Conservation (phyloP, 306 rosid genomes). For the Carpinus fangiana region DNA sequence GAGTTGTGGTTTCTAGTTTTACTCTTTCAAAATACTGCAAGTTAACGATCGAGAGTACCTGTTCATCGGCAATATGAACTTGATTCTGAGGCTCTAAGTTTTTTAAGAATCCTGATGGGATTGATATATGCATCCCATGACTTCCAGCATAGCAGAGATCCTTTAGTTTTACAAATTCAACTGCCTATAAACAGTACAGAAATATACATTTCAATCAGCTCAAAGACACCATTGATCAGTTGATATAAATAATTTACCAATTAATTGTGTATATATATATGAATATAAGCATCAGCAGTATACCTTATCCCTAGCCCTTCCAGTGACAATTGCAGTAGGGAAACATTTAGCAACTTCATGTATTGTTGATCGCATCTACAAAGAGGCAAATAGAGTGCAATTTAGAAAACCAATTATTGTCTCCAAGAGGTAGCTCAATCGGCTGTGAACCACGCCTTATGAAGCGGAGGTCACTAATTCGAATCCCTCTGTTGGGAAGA, state of each 20-base stretch:
- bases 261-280: background rate
- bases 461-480: too few species aligned
- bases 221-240: background rate
- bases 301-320: slow-evolving; percentile 56
- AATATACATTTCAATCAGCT: background rate
- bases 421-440: too few species aligned
- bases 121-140: slow-evolving; percentile 72
- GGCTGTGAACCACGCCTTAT: too few species aligned
- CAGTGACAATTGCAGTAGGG: slow-evolving; percentile 55
- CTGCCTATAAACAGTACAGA: slow-evolving; percentile 26
- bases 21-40: background rate
- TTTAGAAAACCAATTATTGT: too few species aligned
- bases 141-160: slow-evolving; percentile 65
- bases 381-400: too few species aligned
- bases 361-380: slow-evolving; percentile 49
- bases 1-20: too few species aligned
- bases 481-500: too few species aligned
- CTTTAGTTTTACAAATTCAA: slow-evolving; percentile 48
- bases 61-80: slow-evolving; percentile 38
- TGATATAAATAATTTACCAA: background rate
- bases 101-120: slow-evolving; percentile 44
- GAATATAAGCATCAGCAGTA: background rate
- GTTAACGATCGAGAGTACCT: slow-evolving; percentile 29
- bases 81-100: slow-evolving; percentile 34
- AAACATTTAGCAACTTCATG: slow-evolving; percentile 41